Evolutionary conservation across 164 flowering plant species (phyloP).

Genomic region (Dillenia suffruticosa): DNA sequence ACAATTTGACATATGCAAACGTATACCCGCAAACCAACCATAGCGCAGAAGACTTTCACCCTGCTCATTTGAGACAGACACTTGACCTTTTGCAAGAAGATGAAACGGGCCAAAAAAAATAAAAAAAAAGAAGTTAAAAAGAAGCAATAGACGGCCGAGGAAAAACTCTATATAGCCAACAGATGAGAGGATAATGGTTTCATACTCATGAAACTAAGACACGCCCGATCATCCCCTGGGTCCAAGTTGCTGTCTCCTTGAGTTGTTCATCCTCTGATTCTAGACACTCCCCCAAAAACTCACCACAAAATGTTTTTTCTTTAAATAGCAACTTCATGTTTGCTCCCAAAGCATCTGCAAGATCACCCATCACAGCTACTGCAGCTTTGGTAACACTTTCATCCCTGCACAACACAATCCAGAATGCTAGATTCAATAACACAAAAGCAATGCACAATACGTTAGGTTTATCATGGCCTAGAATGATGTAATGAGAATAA

Average conservation of each 20-base stretch:
- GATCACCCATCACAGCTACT: slow-evolving; percentile 77
- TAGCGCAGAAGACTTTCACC: too few relatives aligned
- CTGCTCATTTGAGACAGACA: too few relatives aligned
- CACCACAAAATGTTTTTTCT: slow-evolving; percentile 34
- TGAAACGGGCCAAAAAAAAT: too few relatives aligned
- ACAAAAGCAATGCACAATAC: slow-evolving; percentile 19
- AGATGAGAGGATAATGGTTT: background rate
- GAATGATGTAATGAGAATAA: background rate
- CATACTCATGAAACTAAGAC: slow-evolving; percentile 46
- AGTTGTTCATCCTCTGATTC: slow-evolving; percentile 73
- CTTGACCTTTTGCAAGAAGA: too few relatives aligned
- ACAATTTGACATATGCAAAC: too few relatives aligned
- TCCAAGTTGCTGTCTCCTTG: slow-evolving; percentile 77
- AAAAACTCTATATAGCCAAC: too few relatives aligned
- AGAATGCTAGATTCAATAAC: background rate
- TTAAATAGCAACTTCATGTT: slow-evolving; percentile 42
- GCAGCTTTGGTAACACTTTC: slow-evolving; percentile 79
- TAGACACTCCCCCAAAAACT: slow-evolving; percentile 64
- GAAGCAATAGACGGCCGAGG: too few relatives aligned
- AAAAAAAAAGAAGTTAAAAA: too few relatives aligned
- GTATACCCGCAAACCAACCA: too few relatives aligned
- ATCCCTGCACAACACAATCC: slow-evolving; percentile 39
- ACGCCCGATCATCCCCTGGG: slow-evolving; percentile 73
- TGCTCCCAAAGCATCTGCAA: slow-evolving; percentile 76
- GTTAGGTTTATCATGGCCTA: slow-evolving; percentile 15